Conservation (phyloP, 768 basidiomycete species). For the Russula sp. region DNA sequence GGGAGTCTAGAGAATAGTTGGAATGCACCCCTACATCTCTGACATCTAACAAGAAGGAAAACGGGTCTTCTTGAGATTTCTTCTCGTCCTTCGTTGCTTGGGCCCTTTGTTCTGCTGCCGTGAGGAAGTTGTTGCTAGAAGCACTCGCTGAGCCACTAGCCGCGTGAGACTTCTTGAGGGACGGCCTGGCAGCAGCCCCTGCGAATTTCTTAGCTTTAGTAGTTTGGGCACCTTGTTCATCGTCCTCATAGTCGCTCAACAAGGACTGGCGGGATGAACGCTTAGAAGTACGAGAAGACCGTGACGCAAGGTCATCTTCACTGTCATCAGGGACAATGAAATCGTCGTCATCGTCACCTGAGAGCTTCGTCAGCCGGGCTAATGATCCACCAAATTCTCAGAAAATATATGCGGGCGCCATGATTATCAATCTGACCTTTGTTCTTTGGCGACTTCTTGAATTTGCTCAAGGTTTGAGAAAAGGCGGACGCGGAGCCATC, state of each 20-base stretch:
- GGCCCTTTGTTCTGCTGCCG: slow-evolving; percentile 73
- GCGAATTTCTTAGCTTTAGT: slow-evolving; percentile 37
- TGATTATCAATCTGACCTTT: slow-evolving; percentile 35
- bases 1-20: not conserved
- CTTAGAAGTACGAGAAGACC: slow-evolving; percentile 47
- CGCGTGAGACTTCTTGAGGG: slow-evolving; percentile 31
- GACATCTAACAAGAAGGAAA: slow-evolving; percentile 62
- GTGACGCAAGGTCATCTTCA: slow-evolving; percentile 32
- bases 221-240: slow-evolving; percentile 28
- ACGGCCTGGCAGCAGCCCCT: slow-evolving; percentile 28
- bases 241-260: slow-evolving; percentile 39
- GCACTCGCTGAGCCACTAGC: slow-evolving; percentile 26
- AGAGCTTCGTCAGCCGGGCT: slow-evolving; percentile 36
- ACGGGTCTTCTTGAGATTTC: slow-evolving; percentile 71
- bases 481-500: slow-evolving; percentile 40
- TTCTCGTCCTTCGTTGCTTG: slow-evolving; percentile 79
- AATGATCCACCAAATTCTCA: not conserved
- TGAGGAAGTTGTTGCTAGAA: slow-evolving; percentile 51
- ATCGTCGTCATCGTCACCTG: slow-evolving; percentile 58
- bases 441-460: slow-evolving; percentile 58
- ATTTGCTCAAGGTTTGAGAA: slow-evolving; percentile 53
- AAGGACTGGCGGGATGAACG: slow-evolving; percentile 31
- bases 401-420: not conserved
- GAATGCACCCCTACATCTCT: slow-evolving; percentile 51
- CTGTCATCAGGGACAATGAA: slow-evolving; percentile 65